Conservation (phyloP, 805 yeast genomes). For the Priceomyces fermenticarens region DNA sequence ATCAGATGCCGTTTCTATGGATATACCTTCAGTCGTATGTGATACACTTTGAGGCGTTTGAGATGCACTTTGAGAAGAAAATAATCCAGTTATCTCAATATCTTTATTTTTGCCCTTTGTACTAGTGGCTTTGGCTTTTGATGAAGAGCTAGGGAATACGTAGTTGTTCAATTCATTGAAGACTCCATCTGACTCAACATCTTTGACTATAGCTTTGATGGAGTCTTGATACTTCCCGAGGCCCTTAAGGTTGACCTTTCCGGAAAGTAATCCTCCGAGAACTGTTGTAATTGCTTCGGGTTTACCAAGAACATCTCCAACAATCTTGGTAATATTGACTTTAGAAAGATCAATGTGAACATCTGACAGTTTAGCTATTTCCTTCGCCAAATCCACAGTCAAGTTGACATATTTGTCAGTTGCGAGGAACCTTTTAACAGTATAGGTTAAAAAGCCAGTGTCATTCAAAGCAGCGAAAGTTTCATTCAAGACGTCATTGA, state of each 20-base stretch:
- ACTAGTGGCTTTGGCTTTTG: conserved; percentile 9
- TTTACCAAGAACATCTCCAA: conserved; percentile 21
- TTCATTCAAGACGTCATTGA: conserved; percentile 23
- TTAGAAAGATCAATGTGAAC: conserved; percentile 17
- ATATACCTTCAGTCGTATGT: neutral
- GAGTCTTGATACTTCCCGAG: conserved; percentile 29
- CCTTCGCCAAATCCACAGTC: conserved; percentile 30
- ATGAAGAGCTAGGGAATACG: conserved; percentile 23
- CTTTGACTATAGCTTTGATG: conserved; percentile 24
- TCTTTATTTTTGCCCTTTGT: conserved; percentile 3
- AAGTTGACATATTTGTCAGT: conserved; percentile 32
- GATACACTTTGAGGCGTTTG: neutral
- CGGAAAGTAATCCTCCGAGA: conserved; percentile 21
- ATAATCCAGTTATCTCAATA: neutral
- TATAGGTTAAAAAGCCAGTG: conserved; percentile 37
- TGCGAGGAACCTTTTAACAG: conserved; percentile 32
- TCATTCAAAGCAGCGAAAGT: conserved; percentile 35
- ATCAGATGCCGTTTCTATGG: conserved; percentile 6
- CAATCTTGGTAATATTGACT: conserved; percentile 26
- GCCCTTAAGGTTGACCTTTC: conserved; percentile 13
- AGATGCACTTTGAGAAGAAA: neutral
- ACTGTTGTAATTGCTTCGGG: conserved; percentile 18
- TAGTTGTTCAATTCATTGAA: conserved; percentile 36
- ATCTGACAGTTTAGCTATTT: conserved; percentile 24
- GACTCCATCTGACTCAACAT: conserved; percentile 33